Conservation (phyloP, 306 rosid genomes). For the Gynostemma pentaphyllum region DNA sequence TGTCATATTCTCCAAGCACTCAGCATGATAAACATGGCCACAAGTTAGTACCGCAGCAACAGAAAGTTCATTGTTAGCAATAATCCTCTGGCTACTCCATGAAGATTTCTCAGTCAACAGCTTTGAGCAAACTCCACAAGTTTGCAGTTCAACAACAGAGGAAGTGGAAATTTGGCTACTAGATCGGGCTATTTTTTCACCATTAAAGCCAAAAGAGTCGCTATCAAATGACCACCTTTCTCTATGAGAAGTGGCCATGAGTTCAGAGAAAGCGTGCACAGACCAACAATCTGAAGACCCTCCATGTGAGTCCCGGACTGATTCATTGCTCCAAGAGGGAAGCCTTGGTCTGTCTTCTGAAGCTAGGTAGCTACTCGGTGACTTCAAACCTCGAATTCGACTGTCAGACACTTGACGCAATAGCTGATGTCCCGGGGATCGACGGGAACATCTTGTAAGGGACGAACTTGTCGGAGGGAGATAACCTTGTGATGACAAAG, state of each 20-base stretch:
- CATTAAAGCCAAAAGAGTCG: constrained; percentile 53
- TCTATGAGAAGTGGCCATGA: constrained; percentile 77
- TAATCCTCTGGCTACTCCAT: constrained; percentile 48
- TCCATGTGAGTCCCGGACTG: constrained; percentile 53
- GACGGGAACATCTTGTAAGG: constrained; percentile 60
- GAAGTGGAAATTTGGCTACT: constrained; percentile 76
- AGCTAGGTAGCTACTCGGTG: constrained; percentile 60
- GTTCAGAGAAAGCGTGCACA: constrained; percentile 86
- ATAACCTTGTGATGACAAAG: constrained; percentile 28
- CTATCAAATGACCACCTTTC: constrained; percentile 92
- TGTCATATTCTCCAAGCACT: constrained; percentile 78
- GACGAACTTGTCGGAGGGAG: constrained; percentile 40
- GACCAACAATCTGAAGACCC: constrained; percentile 98
- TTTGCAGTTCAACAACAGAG: constrained; percentile 23
- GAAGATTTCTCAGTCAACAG: constrained; percentile 43
- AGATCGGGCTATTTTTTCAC: constrained; percentile 54
- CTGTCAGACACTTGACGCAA: constrained; percentile 71
- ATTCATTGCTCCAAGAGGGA: constrained; percentile 72
- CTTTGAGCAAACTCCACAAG: constrained; percentile 52
- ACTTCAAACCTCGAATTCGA: constrained; percentile 55
- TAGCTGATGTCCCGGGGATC: constrained; percentile 64
- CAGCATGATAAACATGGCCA: constrained; percentile 85
- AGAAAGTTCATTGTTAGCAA: constrained; percentile 35
- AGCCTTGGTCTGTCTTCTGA: constrained; percentile 75
- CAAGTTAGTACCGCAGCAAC: constrained; percentile 75